Percentiles rank a stretch among this genome's conserved stretches.
Conservation (phyloP, 768 basidiomycete species). For the Suillus ampliporus region DNA sequence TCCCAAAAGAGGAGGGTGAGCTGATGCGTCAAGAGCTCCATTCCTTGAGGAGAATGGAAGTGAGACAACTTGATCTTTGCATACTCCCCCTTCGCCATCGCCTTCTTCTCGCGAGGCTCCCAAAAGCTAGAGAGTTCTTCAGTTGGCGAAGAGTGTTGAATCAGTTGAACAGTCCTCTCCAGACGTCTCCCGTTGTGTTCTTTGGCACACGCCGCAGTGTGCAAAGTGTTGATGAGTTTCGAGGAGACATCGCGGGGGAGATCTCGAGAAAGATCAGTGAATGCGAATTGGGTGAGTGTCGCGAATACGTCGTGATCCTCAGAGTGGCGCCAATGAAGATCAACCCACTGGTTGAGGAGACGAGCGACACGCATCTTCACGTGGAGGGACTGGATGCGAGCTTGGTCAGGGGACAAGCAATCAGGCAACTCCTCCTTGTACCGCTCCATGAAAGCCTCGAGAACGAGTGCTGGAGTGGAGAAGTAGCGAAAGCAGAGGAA, state of each 20-base stretch:
- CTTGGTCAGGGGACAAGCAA: conserved; percentile 36
- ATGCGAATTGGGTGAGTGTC: conserved; percentile 35
- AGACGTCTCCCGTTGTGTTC: conserved; percentile 31
- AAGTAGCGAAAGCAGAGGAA: conserved; percentile 78
- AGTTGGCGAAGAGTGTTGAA: conserved; percentile 24
- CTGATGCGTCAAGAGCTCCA: conserved; percentile 52
- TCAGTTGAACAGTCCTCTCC: conserved; percentile 31
- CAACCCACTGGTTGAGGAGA: conserved; percentile 72
- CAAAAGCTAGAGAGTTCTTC: conserved; percentile 27
- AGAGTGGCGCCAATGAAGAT: conserved; percentile 65
- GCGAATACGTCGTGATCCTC: conserved; percentile 48
- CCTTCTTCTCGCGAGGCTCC: conserved; percentile 33
- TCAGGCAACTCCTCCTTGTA: conserved; percentile 45
- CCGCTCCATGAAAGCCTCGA: conserved; percentile 50
- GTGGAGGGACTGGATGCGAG: conserved; percentile 48
- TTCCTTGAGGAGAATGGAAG: conserved; percentile 44
- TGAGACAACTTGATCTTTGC: conserved; percentile 34
- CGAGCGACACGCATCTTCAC: conserved; percentile 65
- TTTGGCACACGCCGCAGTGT: conserved; percentile 29
- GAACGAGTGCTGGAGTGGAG: conserved; percentile 53
- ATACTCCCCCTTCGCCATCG: conserved; percentile 35
- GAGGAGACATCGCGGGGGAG: conserved; percentile 36
- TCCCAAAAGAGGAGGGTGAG: conserved; percentile 45
- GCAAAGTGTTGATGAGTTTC: conserved; percentile 36
- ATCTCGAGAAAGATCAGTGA: conserved; percentile 36